phyloP scores from a whole-genome alignment of 23 red algal species.

The Gracilaria gracilis region DNA sequence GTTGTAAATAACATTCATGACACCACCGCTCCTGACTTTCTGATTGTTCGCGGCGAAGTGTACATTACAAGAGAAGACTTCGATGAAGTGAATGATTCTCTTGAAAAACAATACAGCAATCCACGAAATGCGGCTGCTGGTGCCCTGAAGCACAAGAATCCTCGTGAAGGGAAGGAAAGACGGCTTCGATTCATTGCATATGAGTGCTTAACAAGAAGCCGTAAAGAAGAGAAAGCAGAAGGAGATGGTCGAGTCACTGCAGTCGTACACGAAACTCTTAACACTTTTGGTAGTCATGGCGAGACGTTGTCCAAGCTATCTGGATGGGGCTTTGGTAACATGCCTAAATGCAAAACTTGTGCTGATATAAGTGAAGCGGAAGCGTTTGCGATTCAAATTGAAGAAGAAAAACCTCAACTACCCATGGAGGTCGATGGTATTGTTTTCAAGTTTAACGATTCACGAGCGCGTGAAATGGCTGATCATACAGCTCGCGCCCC shows the following conservation, averaged over 20 bases:
- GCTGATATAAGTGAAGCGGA: slow-evolving; percentile 20
- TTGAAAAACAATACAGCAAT: slow-evolving; percentile 61
- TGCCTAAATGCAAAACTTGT: slow-evolving; percentile 40
- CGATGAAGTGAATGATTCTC: slow-evolving; percentile 49
- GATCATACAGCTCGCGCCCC: slow-evolving; percentile 74
- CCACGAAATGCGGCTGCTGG: slow-evolving; percentile 84
- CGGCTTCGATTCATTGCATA: slow-evolving; percentile 83
- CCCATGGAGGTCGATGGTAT: slow-evolving; percentile 75
- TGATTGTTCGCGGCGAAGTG: slow-evolving; percentile 77
- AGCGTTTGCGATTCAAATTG: slow-evolving; percentile 57
- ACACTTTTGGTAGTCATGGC: slow-evolving; percentile 32
- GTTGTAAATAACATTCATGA: slow-evolving; percentile 33
- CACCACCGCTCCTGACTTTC: slow-evolving; percentile 2
- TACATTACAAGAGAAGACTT: slow-evolving; percentile 71
- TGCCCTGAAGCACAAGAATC: slow-evolving; percentile 77
- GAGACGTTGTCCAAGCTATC: slow-evolving; percentile 49
- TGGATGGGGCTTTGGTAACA: slow-evolving; percentile 69
- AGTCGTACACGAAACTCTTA: not conserved
- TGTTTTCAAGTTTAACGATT: slow-evolving; percentile 74
- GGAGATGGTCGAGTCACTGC: not conserved
- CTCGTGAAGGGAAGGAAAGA: slow-evolving; percentile 38
- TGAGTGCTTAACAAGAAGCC: slow-evolving; percentile 46
- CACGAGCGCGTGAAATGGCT: slow-evolving; percentile 32
- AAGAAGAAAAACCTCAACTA: slow-evolving; percentile 35
- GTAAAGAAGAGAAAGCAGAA: not conserved